phyloP scores from a whole-genome alignment of 495 filamentous ascomycete genomes.

The Chaetomium tenue region DNA sequence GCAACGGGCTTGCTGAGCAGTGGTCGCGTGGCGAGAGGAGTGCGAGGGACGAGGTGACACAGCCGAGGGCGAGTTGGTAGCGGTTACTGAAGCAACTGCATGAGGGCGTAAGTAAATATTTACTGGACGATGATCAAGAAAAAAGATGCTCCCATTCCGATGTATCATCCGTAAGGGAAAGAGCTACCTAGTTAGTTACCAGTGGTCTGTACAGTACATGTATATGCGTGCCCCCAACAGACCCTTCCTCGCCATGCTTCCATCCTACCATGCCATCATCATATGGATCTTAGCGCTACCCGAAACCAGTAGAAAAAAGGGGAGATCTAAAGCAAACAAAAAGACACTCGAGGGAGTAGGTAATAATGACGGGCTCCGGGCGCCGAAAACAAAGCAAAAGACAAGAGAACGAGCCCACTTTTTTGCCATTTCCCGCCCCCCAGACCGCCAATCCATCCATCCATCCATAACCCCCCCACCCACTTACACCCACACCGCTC shows the following conservation, averaged over 20 bases:
- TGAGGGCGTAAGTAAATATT: neutral
- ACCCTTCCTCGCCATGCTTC: conserved; percentile 16
- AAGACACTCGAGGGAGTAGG: too few species aligned
- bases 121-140: neutral
- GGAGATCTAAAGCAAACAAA: neutral
- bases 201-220: neutral
- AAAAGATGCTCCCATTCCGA: neutral
- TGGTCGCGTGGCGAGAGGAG: neutral
- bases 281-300: neutral
- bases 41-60: neutral
- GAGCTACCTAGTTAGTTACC: neutral
- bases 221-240: neutral
- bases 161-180: neutral
- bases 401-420: neutral
- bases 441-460: neutral
- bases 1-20: neutral
- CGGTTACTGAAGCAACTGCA: neutral
- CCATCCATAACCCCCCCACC: neutral
- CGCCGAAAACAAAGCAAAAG: conserved; percentile 7
- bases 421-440: neutral
- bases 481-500: neutral
- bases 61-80: neutral
- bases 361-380: neutral
- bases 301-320: neutral
- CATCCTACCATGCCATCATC: conserved; percentile 7